These are phyloP conservation scores for Cochlearia excelsa DNA, from an alignment of 345 rosid genomes.

Conservation along the genomic window DNA sequence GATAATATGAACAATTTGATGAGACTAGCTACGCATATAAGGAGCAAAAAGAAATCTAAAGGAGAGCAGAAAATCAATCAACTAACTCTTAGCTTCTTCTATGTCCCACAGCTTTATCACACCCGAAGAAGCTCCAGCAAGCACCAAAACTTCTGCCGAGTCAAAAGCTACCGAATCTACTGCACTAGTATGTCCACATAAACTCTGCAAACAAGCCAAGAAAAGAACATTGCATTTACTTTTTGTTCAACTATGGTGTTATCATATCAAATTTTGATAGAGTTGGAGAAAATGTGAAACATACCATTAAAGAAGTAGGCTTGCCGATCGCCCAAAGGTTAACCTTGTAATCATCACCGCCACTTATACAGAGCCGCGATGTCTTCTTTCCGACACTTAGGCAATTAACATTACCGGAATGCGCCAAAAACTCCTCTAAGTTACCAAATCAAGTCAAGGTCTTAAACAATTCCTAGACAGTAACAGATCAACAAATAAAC, in stretches of 20 bases:
- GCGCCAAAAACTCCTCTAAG: slow-evolving; percentile 95
- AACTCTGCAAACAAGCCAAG: slow-evolving; percentile 28
- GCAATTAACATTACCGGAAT: slow-evolving; percentile 79
- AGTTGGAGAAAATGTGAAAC: slow-evolving; percentile 18
- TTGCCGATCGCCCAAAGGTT: slow-evolving; percentile 95
- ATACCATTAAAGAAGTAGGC: slow-evolving; percentile 79
- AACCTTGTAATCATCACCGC: slow-evolving; percentile 88
- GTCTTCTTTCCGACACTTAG: slow-evolving; percentile 75
- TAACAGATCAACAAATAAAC: slow-evolving; percentile 14
- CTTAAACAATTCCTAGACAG: slow-evolving; percentile 19
- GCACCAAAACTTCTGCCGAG: slow-evolving; percentile 38
- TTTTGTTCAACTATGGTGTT: not conserved
- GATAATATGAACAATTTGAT: not conserved
- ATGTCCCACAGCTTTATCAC: slow-evolving; percentile 41
- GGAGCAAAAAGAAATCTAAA: not conserved
- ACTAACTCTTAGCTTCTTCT: slow-evolving; percentile 44
- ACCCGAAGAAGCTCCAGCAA: slow-evolving; percentile 43
- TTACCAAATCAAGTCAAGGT: slow-evolving; percentile 49
- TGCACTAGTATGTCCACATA: slow-evolving; percentile 39
- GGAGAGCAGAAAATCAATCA: slow-evolving; percentile 27
- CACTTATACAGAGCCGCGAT: slow-evolving; percentile 68
- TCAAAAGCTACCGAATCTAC: slow-evolving; percentile 43
- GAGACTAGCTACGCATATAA: not conserved
- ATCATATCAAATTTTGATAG: not conserved
- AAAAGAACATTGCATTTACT: not conserved